Evolutionary conservation across 106 monocot genomes (phyloP), one percentile per base, ranked within the genome.

Genomic region (Acorus calamus): DNA sequence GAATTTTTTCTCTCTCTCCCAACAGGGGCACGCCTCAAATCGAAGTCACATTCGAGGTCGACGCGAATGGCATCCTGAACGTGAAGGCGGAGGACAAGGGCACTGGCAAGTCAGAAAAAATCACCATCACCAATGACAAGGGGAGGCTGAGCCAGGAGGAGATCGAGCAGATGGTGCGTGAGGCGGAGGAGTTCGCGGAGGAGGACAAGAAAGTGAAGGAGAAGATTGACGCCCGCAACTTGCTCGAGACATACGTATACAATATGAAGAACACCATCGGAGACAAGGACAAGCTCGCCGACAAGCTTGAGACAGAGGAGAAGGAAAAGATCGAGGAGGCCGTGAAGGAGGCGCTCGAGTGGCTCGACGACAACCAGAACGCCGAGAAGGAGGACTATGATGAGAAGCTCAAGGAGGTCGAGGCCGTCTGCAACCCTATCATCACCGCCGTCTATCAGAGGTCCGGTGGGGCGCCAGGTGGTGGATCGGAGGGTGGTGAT

Each of bases 101-200:
- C 44, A 69, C 77, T 3, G 84, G 80, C 42, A 73, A 70, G 11
- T 63, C 77, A 0, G 77, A 83, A 56, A 83, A 79, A 77, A 87
- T 87, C 61, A 83, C 80, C 62, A 87, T 88, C 72, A 78, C 80
- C 56, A 80, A 80, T 41, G 83, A 83, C 7, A 80, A 83, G 64
- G 83, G 80, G 4, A 59, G 77, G 11, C 55, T 77, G 8, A 60
- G 66, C 55, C 65, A 69, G 28, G 77, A 77, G 7, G 77, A 77
- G 66, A 77, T 77, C 13, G 77, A 77, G 7, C 56, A 66, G 9
- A 77, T 77, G 77, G 71, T 77, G 4, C 59, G 48, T 0, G 77
- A 77, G 6, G 77, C 77, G 0, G 77, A 77, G 53, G 71, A 77
- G 12, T 71, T 71, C n/a, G 77, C 77, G 1, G 77, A 71, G 43